Conservation (phyloP, 805 yeast species). For the Lachancea lanzarotensis region DNA sequence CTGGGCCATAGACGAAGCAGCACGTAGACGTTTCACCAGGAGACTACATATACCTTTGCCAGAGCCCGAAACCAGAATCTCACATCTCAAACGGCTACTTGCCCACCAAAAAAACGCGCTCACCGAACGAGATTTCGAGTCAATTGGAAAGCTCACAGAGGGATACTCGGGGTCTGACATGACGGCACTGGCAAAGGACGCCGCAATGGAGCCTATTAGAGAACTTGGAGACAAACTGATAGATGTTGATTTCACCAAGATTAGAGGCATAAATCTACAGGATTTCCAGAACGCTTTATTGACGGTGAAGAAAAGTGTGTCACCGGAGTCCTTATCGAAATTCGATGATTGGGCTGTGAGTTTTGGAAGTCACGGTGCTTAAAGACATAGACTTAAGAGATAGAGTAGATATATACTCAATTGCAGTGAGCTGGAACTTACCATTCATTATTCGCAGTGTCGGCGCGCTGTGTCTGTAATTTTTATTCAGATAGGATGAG, state of each 20-base stretch:
- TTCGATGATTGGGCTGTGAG: conserved; percentile 86
- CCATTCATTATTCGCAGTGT: too few relatives aligned
- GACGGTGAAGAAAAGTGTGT: conserved; percentile 83
- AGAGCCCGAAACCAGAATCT: conserved; percentile 70
- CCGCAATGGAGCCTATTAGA: conserved; percentile 96
- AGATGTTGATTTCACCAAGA: conserved; percentile 61
- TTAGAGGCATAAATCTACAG: conserved; percentile 65
- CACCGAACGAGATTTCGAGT: conserved; percentile 53
- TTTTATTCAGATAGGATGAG: too few relatives aligned
- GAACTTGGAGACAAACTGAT: conserved; percentile 81
- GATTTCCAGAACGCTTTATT: conserved; percentile 74
- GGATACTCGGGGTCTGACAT: conserved; percentile 91
- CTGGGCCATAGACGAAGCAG: conserved; percentile 97
- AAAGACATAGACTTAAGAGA: conserved; percentile 7
- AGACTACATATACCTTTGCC: conserved; percentile 94
- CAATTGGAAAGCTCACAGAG: conserved; percentile 61
- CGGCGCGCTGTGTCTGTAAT: too few relatives aligned
- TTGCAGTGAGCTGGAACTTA: too few relatives aligned
- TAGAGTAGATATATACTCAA: neutral
- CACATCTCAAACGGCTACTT: conserved; percentile 65
- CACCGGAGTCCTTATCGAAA: conserved; percentile 64
- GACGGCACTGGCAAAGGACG: conserved; percentile 90
- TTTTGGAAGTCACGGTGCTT: conserved; percentile 91
- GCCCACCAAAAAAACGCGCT: conserved; percentile 63
- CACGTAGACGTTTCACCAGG: conserved; percentile 86